phyloP scores from a whole-genome alignment of 148 eudicot genomes.

The Arbutus unedo region DNA sequence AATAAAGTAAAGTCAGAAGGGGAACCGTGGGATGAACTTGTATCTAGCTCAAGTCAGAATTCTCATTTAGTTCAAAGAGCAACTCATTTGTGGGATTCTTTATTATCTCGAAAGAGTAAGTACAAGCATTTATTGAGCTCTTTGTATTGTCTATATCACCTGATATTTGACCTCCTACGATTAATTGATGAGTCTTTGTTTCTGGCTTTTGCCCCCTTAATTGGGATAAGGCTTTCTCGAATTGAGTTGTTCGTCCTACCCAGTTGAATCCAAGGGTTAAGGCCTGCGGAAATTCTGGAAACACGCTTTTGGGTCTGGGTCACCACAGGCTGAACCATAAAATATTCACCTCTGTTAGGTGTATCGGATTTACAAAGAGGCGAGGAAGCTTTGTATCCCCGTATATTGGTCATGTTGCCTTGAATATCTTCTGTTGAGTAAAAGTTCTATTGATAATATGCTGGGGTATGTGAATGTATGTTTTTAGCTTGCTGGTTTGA shows the following conservation, averaged over 20 bases:
- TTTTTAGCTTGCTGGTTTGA: neutral
- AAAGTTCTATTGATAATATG: neutral
- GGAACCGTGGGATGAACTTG: conserved; percentile 95
- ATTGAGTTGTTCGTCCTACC: neutral
- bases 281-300: too few relatives aligned
- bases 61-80: conserved; percentile 97
- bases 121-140: neutral
- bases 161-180: neutral
- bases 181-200: neutral
- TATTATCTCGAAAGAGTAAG: conserved; percentile 88
- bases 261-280: too few relatives aligned
- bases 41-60: conserved; percentile 89
- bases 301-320: neutral
- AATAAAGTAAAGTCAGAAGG: conserved; percentile 97
- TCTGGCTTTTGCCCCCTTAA: neutral
- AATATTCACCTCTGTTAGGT: neutral
- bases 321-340: neutral
- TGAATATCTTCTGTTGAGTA: neutral
- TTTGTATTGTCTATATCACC: neutral
- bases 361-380: neutral
- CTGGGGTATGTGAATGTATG: neutral
- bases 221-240: neutral
- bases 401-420: neutral
- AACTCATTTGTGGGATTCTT: conserved; percentile 90
- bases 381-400: neutral